Evolutionary conservation across 345 rosid species (phyloP).

Genomic region (Syzygium aqueum): DNA sequence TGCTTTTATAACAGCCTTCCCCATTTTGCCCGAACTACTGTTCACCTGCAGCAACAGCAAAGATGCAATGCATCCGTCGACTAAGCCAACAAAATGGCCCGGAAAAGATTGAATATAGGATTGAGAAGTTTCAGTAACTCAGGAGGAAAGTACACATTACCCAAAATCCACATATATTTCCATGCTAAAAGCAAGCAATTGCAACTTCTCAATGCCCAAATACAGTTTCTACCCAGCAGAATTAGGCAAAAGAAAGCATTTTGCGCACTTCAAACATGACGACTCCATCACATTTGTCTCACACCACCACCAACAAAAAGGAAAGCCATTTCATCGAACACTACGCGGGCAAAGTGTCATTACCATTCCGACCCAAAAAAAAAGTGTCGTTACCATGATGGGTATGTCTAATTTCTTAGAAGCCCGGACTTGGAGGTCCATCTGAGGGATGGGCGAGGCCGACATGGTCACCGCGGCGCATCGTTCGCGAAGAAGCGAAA

Average conservation of each 20-base stretch:
- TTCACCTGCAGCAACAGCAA: constrained; percentile 50
- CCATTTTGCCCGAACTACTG: constrained; percentile 84
- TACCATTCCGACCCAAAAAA: not conserved
- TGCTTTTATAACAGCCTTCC: constrained; percentile 79
- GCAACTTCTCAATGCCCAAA: not conserved
- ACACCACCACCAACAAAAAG: not conserved
- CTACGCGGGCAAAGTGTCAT: not conserved
- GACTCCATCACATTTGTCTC: not conserved
- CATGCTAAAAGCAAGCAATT: not conserved
- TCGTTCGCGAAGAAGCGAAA: not conserved
- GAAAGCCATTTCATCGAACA: not conserved
- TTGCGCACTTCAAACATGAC: not conserved
- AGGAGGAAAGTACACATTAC: not conserved
- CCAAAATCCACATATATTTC: not conserved
- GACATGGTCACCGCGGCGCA: not conserved
- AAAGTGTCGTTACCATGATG: constrained; percentile 1
- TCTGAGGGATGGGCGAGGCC: not conserved
- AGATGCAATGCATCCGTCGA: not conserved
- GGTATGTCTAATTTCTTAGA: constrained; percentile 2
- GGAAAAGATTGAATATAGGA: not conserved
- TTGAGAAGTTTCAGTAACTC: not conserved
- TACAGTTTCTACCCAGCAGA: not conserved
- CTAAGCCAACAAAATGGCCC: not conserved
- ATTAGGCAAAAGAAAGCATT: not conserved
- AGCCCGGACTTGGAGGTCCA: not conserved